Conservation (phyloP, 208 protist species). For the Leishmania mexicana region DNA sequence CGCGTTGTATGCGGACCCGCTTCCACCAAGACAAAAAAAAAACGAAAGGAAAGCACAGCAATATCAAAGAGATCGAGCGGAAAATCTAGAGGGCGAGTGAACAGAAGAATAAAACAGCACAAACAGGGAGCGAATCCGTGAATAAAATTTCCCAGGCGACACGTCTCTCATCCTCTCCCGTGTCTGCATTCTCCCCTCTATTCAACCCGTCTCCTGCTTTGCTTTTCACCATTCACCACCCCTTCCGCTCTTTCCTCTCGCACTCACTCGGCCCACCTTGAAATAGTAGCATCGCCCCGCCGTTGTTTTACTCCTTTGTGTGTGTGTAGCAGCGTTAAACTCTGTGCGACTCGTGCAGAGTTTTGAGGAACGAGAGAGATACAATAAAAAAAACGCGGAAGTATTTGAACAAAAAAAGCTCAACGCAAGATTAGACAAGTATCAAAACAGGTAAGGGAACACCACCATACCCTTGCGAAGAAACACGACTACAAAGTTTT, state of each 20-base stretch:
- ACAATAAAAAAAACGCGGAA: neutral
- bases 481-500: neutral
- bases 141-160: neutral
- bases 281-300: neutral
- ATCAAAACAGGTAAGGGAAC: neutral
- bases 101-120: neutral
- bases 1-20: neutral
- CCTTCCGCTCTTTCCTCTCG: neutral
- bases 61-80: neutral
- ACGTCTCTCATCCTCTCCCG: neutral
- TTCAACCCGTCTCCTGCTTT: neutral
- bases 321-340: neutral
- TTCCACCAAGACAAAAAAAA: neutral
- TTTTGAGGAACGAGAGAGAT: neutral
- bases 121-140: neutral
- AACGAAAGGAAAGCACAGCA: neutral
- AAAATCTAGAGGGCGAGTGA: neutral
- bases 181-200: neutral
- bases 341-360: neutral
- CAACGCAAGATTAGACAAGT: neutral
- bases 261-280: neutral
- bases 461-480: neutral
- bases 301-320: neutral
- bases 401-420: neutral
- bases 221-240: neutral